Percentiles rank a stretch among this genome's conserved stretches.
Evolutionary conservation across 139 green algal species (phyloP).

Genomic region (Trebouxia sp.): DNA sequence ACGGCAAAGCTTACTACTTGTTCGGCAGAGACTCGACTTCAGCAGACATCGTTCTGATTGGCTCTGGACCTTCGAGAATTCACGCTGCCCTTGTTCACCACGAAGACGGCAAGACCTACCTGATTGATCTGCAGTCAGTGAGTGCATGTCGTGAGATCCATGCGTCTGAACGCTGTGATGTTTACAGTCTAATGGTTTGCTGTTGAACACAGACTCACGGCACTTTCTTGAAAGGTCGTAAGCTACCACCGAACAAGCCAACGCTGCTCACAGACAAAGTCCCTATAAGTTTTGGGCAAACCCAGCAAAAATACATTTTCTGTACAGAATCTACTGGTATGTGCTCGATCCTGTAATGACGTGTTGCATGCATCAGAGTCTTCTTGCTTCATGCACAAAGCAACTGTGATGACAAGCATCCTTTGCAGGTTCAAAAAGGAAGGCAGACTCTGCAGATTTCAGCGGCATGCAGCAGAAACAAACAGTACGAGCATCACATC

Average conservation of each 20-base stretch:
- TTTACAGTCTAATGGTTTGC: not conserved
- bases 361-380: not conserved
- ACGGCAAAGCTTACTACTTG: constrained; percentile 15
- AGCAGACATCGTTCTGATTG: not conserved
- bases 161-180: not conserved
- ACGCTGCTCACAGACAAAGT: constrained; percentile 45
- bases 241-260: constrained; percentile 56
- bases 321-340: constrained; percentile 47
- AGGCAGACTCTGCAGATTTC: constrained; percentile 43
- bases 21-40: constrained; percentile 5
- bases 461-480: not conserved
- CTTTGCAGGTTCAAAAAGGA: constrained; percentile 18
- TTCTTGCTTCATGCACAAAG: not conserved
- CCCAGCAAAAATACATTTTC: constrained; percentile 32
- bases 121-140: constrained; percentile 72
- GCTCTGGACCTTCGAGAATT: not conserved
- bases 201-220: constrained; percentile 52
- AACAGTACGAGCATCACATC: constrained; percentile 72
- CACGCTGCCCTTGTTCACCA: constrained; percentile 78
- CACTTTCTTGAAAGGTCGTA: constrained; percentile 45
- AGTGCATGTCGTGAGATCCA: not conserved
- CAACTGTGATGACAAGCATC: not conserved
- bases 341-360: not conserved
- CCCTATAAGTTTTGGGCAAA: constrained; percentile 42
- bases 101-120: constrained; percentile 64